These are phyloP conservation scores for Aspergillus thermomutatus DNA, from an alignment of 2,329 filamentous ascomycete genomes.

Conservation along the genomic window DNA sequence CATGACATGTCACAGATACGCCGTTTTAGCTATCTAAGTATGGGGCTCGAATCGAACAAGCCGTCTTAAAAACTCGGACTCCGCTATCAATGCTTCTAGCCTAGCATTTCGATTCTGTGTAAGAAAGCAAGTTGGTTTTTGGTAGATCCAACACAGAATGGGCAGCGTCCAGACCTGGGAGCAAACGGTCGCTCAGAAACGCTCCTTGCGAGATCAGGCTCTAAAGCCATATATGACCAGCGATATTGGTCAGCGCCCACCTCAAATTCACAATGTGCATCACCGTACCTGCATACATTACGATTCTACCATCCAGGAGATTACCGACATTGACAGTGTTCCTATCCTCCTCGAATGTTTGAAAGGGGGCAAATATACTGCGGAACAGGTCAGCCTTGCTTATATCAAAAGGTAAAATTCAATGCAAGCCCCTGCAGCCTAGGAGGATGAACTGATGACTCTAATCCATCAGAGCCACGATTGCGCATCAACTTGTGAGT, in stretches of 20 bases:
- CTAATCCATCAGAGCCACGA: conserved; percentile 17
- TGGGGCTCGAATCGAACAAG: background rate
- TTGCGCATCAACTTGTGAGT: conserved; percentile 29
- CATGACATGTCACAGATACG: background rate
- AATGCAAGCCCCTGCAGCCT: background rate
- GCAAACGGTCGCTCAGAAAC: conserved; percentile 28
- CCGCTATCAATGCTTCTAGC: background rate
- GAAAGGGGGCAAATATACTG: conserved; percentile 22
- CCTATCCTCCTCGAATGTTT: conserved; percentile 17
- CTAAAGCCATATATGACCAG: conserved; percentile 26
- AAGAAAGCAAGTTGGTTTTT: no score
- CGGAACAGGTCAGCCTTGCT: conserved; percentile 25
- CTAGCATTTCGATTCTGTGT: background rate
- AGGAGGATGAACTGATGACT: conserved; percentile 1
- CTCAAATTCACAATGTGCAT: conserved; percentile 21
- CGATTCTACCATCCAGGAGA: conserved; percentile 21
- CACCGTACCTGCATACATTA: conserved; percentile 21
- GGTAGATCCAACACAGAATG: conserved; percentile 14
- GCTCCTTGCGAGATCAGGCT: conserved; percentile 20
- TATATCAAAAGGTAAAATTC: conserved; percentile 34
- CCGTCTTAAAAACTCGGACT: background rate
- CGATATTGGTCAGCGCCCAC: conserved; percentile 23
- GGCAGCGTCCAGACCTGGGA: conserved; percentile 25
- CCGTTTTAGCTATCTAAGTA: background rate
- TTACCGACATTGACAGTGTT: conserved; percentile 32